Evolutionary conservation across 768 basidiomycete genomes (phyloP).

Genomic region (Lyophyllum decastes): DNA sequence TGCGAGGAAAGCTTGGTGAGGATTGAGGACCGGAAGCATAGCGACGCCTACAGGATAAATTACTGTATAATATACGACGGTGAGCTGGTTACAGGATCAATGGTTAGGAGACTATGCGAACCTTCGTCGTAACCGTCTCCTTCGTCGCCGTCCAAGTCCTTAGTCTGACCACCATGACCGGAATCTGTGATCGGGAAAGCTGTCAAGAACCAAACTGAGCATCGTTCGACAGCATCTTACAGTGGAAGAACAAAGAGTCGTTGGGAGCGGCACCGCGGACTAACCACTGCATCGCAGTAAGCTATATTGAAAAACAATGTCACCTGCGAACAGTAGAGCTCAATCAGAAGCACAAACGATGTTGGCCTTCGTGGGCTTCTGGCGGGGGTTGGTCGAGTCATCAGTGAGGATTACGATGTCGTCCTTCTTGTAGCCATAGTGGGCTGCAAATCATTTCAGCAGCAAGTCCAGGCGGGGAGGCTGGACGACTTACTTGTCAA

Average conservation of each 20-base stretch:
- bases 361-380: constrained; percentile 76
- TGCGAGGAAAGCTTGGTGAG: constrained; percentile 14
- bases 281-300: constrained; percentile 92
- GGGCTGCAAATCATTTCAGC: constrained; percentile 32
- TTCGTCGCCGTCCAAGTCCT: constrained; percentile 84
- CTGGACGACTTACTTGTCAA: constrained; percentile 53
- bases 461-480: not conserved
- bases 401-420: constrained; percentile 91
- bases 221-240: constrained; percentile 35
- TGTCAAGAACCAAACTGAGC: not conserved
- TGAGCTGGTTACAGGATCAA: not conserved
- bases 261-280: constrained; percentile 75
- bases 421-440: constrained; percentile 67
- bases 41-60: constrained; percentile 82
- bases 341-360: constrained; percentile 51
- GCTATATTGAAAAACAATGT: constrained; percentile 30
- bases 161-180: constrained; percentile 91
- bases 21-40: not conserved
- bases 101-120: constrained; percentile 19
- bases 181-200: constrained; percentile 55
- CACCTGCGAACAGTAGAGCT: not conserved
- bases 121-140: constrained; percentile 85
- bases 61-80: constrained; percentile 43
- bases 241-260: constrained; percentile 91
- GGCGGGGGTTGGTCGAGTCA: constrained; percentile 59